Conservation (phyloP, 2,329 filamentous ascomycete species). For the Xylaria sp. region DNA sequence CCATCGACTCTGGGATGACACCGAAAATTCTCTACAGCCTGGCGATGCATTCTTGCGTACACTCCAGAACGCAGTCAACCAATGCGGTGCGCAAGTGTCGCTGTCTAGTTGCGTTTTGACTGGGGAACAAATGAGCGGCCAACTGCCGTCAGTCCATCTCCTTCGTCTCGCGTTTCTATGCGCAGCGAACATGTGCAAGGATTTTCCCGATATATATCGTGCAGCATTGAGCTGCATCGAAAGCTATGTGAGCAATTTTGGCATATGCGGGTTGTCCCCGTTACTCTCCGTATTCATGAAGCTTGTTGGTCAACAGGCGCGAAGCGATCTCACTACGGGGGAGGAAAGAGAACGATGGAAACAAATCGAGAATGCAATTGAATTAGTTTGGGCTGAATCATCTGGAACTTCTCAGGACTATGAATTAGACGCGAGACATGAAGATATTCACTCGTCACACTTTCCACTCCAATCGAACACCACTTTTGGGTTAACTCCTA, state of each 20-base stretch:
- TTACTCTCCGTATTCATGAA: slow-evolving; percentile 37
- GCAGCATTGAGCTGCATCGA: slow-evolving; percentile 35
- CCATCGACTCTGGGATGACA: slow-evolving; percentile 17
- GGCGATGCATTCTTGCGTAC: slow-evolving; percentile 31
- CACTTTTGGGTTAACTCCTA: not conserved
- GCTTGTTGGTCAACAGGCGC: slow-evolving; percentile 31
- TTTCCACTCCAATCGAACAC: not conserved
- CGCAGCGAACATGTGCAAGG: slow-evolving; percentile 25
- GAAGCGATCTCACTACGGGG: slow-evolving; percentile 6
- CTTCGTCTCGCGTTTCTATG: slow-evolving; percentile 38
- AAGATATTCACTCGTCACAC: not conserved
- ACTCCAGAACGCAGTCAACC: slow-evolving; percentile 33
- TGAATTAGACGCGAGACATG: slow-evolving; percentile 1
- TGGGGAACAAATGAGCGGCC: slow-evolving; percentile 30
- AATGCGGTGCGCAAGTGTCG: slow-evolving; percentile 23
- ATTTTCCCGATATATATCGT: slow-evolving; percentile 20
- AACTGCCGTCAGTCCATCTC: slow-evolving; percentile 37
- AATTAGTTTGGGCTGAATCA: slow-evolving; percentile 33
- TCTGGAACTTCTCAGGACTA: not conserved
- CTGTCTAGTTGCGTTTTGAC: slow-evolving; percentile 32
- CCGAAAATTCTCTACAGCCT: slow-evolving; percentile 1
- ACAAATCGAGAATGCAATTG: slow-evolving; percentile 28
- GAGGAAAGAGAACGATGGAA: slow-evolving; percentile 35
- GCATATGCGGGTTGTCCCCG: slow-evolving; percentile 37
- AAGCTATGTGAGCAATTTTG: slow-evolving; percentile 37